phyloP scores from a whole-genome alignment of 2,329 filamentous ascomycete genomes.

The Beauveria asiatica region DNA sequence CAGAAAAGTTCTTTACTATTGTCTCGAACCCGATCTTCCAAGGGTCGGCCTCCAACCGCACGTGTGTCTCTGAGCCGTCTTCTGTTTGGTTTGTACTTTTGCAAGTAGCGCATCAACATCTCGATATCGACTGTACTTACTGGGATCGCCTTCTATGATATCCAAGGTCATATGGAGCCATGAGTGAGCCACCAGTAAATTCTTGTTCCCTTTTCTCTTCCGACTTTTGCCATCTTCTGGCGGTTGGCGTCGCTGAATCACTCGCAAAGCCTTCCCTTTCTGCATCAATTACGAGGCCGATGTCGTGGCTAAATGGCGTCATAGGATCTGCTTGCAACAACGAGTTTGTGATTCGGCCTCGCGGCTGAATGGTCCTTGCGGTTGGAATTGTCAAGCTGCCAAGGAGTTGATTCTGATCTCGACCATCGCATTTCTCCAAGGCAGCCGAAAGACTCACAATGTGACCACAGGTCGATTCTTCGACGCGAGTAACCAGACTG shows the following conservation, averaged over 20 bases:
- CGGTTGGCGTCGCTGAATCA: slow-evolving; percentile 2
- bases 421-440: neutral
- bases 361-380: neutral
- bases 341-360: slow-evolving; percentile 20
- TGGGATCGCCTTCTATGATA: neutral
- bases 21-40: neutral
- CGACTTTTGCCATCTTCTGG: neutral
- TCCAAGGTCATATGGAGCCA: neutral
- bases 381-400: neutral
- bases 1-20: no score
- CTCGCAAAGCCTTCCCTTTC: slow-evolving; percentile 14
- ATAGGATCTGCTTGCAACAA: slow-evolving; percentile 26
- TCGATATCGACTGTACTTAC: neutral
- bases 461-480: neutral
- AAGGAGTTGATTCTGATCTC: neutral
- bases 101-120: neutral
- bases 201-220: neutral
- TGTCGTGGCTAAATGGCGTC: slow-evolving; percentile 20
- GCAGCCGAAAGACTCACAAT: neutral
- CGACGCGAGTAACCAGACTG: neutral
- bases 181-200: neutral
- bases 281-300: slow-evolving; percentile 22
- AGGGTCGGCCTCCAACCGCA: neutral
- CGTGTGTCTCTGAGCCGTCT: neutral
- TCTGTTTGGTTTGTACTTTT: neutral